These are phyloP conservation scores for Suillus luteus DNA, from an alignment of 768 basidiomycete genomes.

Conservation along the genomic window DNA sequence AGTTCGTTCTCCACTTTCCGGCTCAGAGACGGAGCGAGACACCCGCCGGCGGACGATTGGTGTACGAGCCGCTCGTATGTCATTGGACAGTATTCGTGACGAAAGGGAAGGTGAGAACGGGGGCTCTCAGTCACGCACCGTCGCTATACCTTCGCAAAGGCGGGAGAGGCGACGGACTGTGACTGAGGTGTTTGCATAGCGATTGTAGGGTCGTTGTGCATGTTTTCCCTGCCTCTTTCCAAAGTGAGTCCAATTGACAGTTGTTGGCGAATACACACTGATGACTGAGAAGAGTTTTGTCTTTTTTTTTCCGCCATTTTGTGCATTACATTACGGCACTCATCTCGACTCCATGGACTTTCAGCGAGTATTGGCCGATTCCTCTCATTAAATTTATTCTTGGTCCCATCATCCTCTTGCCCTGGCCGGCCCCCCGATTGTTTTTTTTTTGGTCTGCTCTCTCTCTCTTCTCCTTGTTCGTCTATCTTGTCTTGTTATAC, in stretches of 20 bases:
- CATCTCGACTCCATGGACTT: slow-evolving; percentile 26
- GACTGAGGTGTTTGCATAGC: slow-evolving; percentile 46
- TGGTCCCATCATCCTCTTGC: background rate
- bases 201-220: slow-evolving; percentile 16
- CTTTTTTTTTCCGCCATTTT: slow-evolving; percentile 8
- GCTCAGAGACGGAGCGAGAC: slow-evolving; percentile 54
- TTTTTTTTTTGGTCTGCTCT: slow-evolving; percentile 16
- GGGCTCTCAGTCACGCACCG: slow-evolving; percentile 45
- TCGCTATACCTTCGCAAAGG: slow-evolving; percentile 33
- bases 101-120: slow-evolving; percentile 36
- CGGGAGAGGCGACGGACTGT: slow-evolving; percentile 51
- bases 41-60: slow-evolving; percentile 42
- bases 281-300: slow-evolving; percentile 15
- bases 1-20: slow-evolving; percentile 38
- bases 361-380: slow-evolving; percentile 18
- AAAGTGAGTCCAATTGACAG: slow-evolving; percentile 22
- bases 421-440: slow-evolving; percentile 10
- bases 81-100: slow-evolving; percentile 40
- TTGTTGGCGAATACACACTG: background rate
- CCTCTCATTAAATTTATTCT: slow-evolving; percentile 35
- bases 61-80: slow-evolving; percentile 46
- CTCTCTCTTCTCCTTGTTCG: slow-evolving; percentile 22
- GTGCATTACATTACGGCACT: slow-evolving; percentile 29
- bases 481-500: slow-evolving; percentile 22
- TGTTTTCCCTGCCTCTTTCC: slow-evolving; percentile 10